Base-by-base conservation (phyloP, 306 rosid species). In the Argentina anserina region DNA sequence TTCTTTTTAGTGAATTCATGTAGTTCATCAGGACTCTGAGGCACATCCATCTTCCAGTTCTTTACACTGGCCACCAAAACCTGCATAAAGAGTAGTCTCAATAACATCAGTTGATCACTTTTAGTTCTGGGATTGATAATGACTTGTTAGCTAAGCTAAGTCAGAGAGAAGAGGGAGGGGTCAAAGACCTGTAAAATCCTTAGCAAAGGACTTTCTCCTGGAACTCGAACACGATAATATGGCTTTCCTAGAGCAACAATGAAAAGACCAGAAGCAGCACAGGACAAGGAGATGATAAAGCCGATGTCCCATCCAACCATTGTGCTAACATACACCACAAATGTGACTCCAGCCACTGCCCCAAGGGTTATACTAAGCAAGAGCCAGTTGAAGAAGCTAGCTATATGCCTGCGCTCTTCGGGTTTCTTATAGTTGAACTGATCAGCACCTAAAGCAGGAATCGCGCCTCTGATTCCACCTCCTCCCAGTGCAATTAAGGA, bases 361-460 rank as follows among this genome's bases (percentile, higher is more conserved):
- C 92, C 90, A 12, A 75, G 25, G 15, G 85, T 81, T 40, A 79
- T 45, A 20, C 88, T 81, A 46, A 85, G 84, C 77, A 85, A 56
- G 47, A 85, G 69, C 90, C 90, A 88, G 50, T 88, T 85, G 85
- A 88, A 85, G 82, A 81, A 85, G 60, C 79, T 79, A 37, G 84
- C 89, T 42, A 85, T 52, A 43, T 53, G 79, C 20, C 46, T 59
- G 3, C 77, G 75, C 63, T 85, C 90, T 42, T 79, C 62, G 8
- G 84, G 88, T 20, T 67, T 78, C 45, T 73, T 76, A 10, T 80
- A 42, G 33, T 88, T 87, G 42, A 88, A 88, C 68, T 86, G 87
- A 80, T 88, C 87, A 1, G 81, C 90, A 36, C 92, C 90, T 23
- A 85, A 73, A 7, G 88, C 86, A 8, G 90, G 90, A 11, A 86